A percentile compares a stretch with the other conserved stretches of the same genome.
Conservation (phyloP, 139 green algal species). For the Coccomyxa sp. region DNA sequence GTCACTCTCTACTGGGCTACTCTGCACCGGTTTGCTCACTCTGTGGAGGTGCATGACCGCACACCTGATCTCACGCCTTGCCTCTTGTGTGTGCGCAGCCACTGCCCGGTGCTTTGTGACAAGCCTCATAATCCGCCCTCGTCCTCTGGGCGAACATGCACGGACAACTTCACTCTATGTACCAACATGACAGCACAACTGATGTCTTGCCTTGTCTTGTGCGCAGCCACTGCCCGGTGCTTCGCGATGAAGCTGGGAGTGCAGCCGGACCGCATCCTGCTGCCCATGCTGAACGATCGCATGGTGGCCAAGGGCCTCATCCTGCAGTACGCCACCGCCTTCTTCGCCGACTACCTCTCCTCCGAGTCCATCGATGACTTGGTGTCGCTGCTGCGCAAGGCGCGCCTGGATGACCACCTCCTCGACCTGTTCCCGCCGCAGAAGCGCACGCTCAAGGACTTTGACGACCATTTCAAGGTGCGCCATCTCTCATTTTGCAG, state of each 20-base stretch:
- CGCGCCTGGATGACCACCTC: slow-evolving; percentile 75
- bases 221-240: slow-evolving; percentile 60
- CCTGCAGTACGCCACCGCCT: slow-evolving; percentile 79
- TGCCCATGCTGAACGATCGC: slow-evolving; percentile 75
- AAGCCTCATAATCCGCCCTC: too few species aligned
- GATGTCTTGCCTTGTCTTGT: not conserved
- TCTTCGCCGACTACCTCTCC: slow-evolving; percentile 78
- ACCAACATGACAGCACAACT: not conserved
- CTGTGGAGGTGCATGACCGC: too few species aligned
- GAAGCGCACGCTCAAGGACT: slow-evolving; percentile 69
- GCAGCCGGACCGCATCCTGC: slow-evolving; percentile 76
- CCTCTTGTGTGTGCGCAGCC: slow-evolving; percentile 32
- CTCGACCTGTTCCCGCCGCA: slow-evolving; percentile 87
- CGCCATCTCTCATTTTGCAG: not conserved
- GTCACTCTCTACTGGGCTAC: too few species aligned
- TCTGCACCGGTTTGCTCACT: too few species aligned
- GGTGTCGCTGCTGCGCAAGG: slow-evolving; percentile 74
- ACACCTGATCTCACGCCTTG: not conserved
- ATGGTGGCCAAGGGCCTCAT: slow-evolving; percentile 85
- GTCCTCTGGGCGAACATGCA: too few species aligned
- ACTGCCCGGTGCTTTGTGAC: too few species aligned
- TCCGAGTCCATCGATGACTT: slow-evolving; percentile 63
- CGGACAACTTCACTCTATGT: too few species aligned
- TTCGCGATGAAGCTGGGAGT: slow-evolving; percentile 72
- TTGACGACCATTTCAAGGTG: slow-evolving; percentile 77